A percentile compares a stretch with the other conserved stretches of the same genome.
Conservation (phyloP, 2,329 filamentous ascomycete species). For the Botrytis pseudocinerea region DNA sequence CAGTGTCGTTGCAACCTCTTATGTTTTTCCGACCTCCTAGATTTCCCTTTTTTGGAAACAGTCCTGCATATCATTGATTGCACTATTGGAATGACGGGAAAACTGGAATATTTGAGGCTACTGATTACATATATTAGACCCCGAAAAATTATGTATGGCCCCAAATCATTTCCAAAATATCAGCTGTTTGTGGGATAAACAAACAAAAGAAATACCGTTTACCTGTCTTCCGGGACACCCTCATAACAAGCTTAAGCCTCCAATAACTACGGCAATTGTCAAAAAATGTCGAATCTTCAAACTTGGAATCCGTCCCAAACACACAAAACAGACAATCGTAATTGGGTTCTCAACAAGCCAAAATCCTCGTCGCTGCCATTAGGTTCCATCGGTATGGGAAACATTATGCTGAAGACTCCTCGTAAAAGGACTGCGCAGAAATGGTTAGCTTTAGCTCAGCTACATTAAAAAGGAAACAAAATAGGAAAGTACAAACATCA, state of each 20-base stretch:
- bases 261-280: neutral
- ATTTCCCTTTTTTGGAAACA: fast-evolving
- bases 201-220: neutral
- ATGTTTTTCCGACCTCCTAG: neutral
- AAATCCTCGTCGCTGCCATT: neutral
- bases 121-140: neutral
- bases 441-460: neutral
- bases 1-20: neutral
- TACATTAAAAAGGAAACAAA: too few relatives aligned
- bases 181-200: neutral
- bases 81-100: neutral
- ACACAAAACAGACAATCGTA: neutral
- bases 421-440: neutral
- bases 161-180: neutral
- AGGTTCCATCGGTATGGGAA: neutral
- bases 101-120: neutral
- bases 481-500: neutral
- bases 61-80: neutral
- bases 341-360: neutral
- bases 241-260: neutral
- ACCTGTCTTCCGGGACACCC: too few relatives aligned
- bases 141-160: neutral
- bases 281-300: neutral
- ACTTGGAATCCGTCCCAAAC: neutral
- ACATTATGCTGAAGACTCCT: neutral